Evolutionary conservation across 768 basidiomycete genomes (phyloP).

Genomic region (Lentinula lateritia): DNA sequence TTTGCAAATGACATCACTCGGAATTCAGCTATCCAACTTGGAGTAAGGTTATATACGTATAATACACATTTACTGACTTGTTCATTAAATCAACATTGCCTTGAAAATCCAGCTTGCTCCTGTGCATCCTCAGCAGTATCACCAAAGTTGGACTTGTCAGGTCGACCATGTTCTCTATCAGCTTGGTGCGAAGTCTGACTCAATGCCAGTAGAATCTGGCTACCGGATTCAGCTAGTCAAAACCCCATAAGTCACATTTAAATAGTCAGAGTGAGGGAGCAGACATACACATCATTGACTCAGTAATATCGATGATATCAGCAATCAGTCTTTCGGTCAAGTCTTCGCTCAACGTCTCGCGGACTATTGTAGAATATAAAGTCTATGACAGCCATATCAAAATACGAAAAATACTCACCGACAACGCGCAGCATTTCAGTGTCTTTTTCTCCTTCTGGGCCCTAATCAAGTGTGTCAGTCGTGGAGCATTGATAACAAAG

Average conservation of each 20-base stretch:
- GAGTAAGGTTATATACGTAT: neutral
- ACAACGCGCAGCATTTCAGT: conserved; percentile 59
- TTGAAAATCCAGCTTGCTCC: conserved; percentile 26
- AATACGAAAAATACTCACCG: conserved; percentile 21
- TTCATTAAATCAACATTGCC: conserved; percentile 27
- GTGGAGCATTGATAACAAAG: neutral
- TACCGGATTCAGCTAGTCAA: neutral
- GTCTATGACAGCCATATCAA: neutral
- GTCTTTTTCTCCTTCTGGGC: conserved; percentile 44
- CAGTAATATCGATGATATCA: conserved; percentile 45
- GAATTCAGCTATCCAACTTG: no score
- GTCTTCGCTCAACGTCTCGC: conserved; percentile 52
- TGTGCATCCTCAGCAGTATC: conserved; percentile 16
- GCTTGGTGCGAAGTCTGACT: conserved; percentile 21
- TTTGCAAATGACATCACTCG: neutral
- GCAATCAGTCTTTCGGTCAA: conserved; percentile 42
- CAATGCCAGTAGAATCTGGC: neutral
- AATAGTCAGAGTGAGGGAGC: neutral
- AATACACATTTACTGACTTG: neutral
- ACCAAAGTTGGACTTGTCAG: conserved; percentile 34
- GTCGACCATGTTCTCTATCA: conserved; percentile 35
- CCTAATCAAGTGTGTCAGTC: conserved; percentile 17
- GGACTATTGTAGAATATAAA: conserved; percentile 22
- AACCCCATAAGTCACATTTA: neutral
- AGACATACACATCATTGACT: conserved; percentile 38